Evolutionary conservation across 2,329 filamentous ascomycete genomes (phyloP).

Genomic region (Nemania sp.): DNA sequence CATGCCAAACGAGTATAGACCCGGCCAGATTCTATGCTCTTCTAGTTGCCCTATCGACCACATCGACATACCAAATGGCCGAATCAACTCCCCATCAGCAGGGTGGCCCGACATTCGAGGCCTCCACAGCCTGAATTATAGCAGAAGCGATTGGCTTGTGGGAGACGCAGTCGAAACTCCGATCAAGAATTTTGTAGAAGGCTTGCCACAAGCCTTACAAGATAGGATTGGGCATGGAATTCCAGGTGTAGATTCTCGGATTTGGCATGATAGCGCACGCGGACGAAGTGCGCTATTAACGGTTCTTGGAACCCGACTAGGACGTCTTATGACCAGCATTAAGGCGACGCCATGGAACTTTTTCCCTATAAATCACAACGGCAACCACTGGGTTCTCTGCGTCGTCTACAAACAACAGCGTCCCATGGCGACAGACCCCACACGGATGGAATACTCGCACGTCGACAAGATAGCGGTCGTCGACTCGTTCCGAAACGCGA

Average conservation of each 20-base stretch:
- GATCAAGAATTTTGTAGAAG: slow-evolving; percentile 3
- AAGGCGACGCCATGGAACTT: slow-evolving; percentile 26
- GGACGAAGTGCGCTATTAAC: background rate
- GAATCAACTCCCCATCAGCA: background rate
- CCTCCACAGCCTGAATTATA: slow-evolving; percentile 27
- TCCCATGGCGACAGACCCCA: background rate
- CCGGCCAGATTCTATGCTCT: slow-evolving; percentile 19
- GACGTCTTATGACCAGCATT: slow-evolving; percentile 1
- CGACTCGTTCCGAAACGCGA: slow-evolving; percentile 8
- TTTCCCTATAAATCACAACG: slow-evolving; percentile 23
- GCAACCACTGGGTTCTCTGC: slow-evolving; percentile 29
- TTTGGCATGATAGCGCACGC: background rate
- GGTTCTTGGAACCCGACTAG: background rate
- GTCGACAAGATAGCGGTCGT: slow-evolving; percentile 26
- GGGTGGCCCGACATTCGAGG: slow-evolving; percentile 29
- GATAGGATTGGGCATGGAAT: slow-evolving; percentile 19
- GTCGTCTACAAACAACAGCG: slow-evolving; percentile 26
- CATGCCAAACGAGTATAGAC: slow-evolving; percentile 7
- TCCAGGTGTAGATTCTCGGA: background rate
- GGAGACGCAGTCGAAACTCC: slow-evolving; percentile 25
- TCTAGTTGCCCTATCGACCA: slow-evolving; percentile 15
- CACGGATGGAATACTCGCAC: slow-evolving; percentile 9
- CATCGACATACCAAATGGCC: background rate
- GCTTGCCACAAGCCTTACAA: slow-evolving; percentile 14
- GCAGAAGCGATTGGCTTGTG: slow-evolving; percentile 22